phyloP scores from a whole-genome alignment of 2,329 filamentous ascomycete genomes.

The Apiospora arundinis region DNA sequence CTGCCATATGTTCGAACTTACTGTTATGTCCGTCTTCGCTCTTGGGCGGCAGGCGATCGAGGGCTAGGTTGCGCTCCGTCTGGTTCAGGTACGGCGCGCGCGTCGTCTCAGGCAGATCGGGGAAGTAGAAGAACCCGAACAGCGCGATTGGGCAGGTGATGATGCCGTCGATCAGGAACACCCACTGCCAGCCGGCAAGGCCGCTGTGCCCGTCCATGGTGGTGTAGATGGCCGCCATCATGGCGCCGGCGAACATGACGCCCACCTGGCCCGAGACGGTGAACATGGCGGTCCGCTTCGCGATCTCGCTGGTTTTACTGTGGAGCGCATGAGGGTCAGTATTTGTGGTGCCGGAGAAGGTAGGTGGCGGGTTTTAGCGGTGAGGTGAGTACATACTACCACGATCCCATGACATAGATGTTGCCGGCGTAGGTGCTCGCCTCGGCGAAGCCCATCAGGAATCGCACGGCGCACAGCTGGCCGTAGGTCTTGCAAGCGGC shows the following conservation, averaged over 20 bases:
- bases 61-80: constrained; percentile 4
- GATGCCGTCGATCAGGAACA: constrained; percentile 50
- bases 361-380: no score
- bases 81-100: constrained; percentile 42
- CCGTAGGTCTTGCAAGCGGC: constrained; percentile 40
- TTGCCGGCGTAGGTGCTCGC: constrained; percentile 47
- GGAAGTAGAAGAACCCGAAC: constrained; percentile 52
- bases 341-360: no score
- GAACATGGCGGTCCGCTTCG: constrained; percentile 58
- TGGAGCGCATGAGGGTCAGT: not conserved
- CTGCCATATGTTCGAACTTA: not conserved
- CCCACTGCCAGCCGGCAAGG: constrained; percentile 52
- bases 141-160: constrained; percentile 55
- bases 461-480: constrained; percentile 47
- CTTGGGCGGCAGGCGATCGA: constrained; percentile 8
- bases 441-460: constrained; percentile 52
- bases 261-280: constrained; percentile 56
- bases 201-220: constrained; percentile 48
- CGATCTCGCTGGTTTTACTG: constrained; percentile 45
- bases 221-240: constrained; percentile 53
- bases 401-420: constrained; percentile 18
- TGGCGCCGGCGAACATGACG: constrained; percentile 59
- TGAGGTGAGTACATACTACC: constrained; percentile 1
- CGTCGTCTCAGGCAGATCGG: constrained; percentile 47
- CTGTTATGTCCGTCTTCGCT: constrained; percentile 19